These are phyloP conservation scores for Populus hybrid DNA, from an alignment of 441 rosid genomes.

Conservation along the genomic window DNA sequence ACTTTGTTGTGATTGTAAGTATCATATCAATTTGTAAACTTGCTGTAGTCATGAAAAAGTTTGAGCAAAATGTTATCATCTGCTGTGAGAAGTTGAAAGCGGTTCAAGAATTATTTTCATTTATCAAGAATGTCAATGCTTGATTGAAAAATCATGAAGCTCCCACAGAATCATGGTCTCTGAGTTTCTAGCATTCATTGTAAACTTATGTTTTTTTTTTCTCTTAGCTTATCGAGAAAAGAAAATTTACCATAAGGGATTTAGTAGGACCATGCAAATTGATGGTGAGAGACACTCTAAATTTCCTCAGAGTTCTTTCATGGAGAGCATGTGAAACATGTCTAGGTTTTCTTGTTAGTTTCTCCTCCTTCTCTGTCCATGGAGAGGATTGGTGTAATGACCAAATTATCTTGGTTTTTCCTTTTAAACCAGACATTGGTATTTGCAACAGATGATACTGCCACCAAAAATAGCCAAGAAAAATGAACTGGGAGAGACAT, in stretches of 20 bases:
- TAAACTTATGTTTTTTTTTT: not conserved
- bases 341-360: not conserved
- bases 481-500: not conserved
- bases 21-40: not conserved
- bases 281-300: not conserved
- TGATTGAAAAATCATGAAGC: not conserved
- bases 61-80: not conserved
- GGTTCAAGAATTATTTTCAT: not conserved
- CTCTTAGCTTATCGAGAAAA: not conserved
- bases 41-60: not conserved
- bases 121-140: not conserved
- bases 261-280: not conserved
- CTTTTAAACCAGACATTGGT: not conserved
- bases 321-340: not conserved
- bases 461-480: not conserved
- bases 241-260: not conserved
- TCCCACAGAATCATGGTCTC: not conserved
- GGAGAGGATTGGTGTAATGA: not conserved
- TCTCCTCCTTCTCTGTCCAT: not conserved
- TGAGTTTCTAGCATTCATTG: not conserved
- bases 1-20: not conserved
- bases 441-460: not conserved
- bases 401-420: not conserved
- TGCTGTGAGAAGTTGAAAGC: not conserved
- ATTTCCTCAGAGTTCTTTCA: not conserved